phyloP scores from a whole-genome alignment of 2,329 filamentous ascomycete species.

The Diaporthe amygdali region DNA sequence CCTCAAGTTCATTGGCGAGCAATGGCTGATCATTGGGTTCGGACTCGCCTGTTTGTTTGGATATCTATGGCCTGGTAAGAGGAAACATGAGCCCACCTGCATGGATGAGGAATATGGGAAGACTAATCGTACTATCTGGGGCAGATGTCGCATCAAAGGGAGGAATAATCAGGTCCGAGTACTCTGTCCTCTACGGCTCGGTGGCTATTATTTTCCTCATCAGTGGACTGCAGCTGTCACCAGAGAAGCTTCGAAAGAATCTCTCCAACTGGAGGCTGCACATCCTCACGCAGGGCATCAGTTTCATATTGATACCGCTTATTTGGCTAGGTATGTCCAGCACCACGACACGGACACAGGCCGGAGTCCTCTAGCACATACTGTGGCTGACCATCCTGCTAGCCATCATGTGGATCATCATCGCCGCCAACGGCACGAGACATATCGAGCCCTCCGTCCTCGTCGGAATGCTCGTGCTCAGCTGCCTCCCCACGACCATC shows the following conservation, averaged over 20 bases:
- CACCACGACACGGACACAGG: neutral
- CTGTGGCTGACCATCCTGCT: conserved; percentile 23
- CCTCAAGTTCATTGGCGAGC: conserved; percentile 49
- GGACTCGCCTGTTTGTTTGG: conserved; percentile 55
- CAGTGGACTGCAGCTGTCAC: conserved; percentile 72
- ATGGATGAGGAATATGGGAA: neutral
- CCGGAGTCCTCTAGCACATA: too few species aligned
- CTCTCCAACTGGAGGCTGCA: conserved; percentile 72
- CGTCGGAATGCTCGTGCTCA: conserved; percentile 69
- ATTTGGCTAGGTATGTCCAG: conserved; percentile 58
- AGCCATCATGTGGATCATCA: conserved; percentile 53
- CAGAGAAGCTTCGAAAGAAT: conserved; percentile 64
- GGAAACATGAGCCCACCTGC: too few species aligned
- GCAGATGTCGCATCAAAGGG: conserved; percentile 54
- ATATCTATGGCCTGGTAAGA: conserved; percentile 48
- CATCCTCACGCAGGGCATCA: conserved; percentile 69
- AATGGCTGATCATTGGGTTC: conserved; percentile 71
- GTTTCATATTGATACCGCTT: conserved; percentile 69
- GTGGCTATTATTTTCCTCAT: conserved; percentile 74
- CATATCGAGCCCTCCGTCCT: conserved; percentile 69
- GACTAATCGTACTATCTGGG: neutral
- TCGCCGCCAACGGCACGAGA: conserved; percentile 55
- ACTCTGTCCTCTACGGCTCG: conserved; percentile 70
- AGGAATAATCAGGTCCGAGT: conserved; percentile 57
- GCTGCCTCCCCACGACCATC: conserved; percentile 75